phyloP scores from a whole-genome alignment of 2,329 filamentous ascomycete genomes.

The Trichoderma sp. region DNA sequence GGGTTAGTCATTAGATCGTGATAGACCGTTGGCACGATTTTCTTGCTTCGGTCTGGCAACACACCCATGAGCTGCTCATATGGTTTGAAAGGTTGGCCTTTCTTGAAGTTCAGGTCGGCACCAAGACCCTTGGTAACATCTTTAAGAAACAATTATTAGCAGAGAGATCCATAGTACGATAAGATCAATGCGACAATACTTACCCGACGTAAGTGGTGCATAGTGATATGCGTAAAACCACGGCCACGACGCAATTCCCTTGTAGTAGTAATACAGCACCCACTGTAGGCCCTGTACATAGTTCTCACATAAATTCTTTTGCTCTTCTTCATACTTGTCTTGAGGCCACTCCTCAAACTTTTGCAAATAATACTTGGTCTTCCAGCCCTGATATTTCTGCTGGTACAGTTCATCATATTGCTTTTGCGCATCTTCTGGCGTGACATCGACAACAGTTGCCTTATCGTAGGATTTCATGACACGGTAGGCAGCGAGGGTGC shows the following conservation, averaged over 20 bases:
- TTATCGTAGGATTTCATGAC: conserved; percentile 90
- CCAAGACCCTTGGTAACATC: conserved; percentile 86
- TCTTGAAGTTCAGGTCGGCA: conserved; percentile 85
- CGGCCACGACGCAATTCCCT: conserved; percentile 94
- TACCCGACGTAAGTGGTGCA: conserved; percentile 89
- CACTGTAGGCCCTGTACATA: conserved; percentile 97
- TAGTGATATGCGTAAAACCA: conserved; percentile 99
- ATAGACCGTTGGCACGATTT: conserved; percentile 84
- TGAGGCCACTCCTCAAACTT: conserved; percentile 87
- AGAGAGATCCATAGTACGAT: neutral
- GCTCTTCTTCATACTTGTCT: conserved; percentile 70
- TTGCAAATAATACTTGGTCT: conserved; percentile 84
- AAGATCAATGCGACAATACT: conserved; percentile 21
- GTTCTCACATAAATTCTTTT: conserved; percentile 84
- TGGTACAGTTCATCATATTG: conserved; percentile 84
- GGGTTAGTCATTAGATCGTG: conserved; percentile 90
- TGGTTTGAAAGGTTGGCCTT: conserved; percentile 91
- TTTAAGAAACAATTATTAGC: conserved; percentile 33
- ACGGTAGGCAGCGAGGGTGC: conserved; percentile 78
- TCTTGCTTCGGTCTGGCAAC: conserved; percentile 93
- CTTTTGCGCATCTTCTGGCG: conserved; percentile 73
- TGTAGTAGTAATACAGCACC: conserved; percentile 98
- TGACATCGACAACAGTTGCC: conserved; percentile 78
- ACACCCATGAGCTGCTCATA: conserved; percentile 99
- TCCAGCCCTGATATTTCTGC: conserved; percentile 87